A percentile compares a stretch with the other conserved stretches of the same genome.
phyloP scores from a whole-genome alignment of 2,329 filamentous ascomycete genomes.

The Fusarium decemcellulare region DNA sequence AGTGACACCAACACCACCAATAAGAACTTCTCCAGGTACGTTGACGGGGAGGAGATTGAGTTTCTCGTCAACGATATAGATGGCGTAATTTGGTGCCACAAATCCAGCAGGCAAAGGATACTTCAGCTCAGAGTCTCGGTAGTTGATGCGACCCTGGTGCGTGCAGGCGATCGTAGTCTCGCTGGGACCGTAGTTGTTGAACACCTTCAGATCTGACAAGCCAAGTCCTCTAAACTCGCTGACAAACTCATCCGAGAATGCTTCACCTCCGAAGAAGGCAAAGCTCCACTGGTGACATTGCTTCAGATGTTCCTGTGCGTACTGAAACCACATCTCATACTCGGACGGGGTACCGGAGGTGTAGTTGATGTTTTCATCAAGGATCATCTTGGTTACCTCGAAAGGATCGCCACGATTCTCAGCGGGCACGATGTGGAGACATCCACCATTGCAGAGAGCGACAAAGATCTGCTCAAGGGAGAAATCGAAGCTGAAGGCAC shows the following conservation, averaged over 20 bases:
- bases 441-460: background rate
- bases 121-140: no score
- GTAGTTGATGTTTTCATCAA: background rate
- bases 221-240: no score
- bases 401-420: background rate
- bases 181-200: no score
- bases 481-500: background rate
- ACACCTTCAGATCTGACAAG: no score
- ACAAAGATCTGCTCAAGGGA: background rate
- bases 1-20: no score
- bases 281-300: background rate
- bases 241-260: background rate
- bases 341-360: background rate
- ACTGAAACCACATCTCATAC: background rate
- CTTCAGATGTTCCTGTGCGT: background rate
- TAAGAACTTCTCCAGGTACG: no score
- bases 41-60: no score
- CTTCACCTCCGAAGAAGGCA: background rate
- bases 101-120: no score
- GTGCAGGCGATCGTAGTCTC: no score
- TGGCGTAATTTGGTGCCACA: no score
- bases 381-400: background rate
- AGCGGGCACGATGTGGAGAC: background rate
- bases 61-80: no score
- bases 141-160: no score